A percentile compares a stretch with the other conserved stretches of the same genome.
These are phyloP conservation scores for Myrica gale DNA, from an alignment of 306 rosid genomes.

Conservation along the genomic window DNA sequence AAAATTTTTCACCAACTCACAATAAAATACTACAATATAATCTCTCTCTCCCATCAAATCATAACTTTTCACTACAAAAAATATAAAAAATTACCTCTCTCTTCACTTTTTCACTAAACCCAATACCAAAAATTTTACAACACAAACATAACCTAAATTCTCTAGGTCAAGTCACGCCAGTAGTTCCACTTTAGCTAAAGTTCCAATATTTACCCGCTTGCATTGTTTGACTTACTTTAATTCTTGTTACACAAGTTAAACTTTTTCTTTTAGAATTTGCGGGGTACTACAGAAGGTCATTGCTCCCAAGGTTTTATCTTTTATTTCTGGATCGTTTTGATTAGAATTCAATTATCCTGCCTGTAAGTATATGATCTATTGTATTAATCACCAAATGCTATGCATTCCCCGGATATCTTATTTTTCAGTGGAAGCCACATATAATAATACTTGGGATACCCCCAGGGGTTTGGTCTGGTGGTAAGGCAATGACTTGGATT, in stretches of 20 bases:
- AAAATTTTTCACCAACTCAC: no score
- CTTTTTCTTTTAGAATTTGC: not conserved
- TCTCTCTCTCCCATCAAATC: no score
- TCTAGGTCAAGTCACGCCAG: not conserved
- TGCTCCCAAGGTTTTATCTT: not conserved
- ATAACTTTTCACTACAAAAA: no score
- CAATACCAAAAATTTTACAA: no score
- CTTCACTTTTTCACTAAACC: no score
- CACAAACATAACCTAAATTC: no score
- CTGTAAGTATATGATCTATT: not conserved
- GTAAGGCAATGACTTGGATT: no score
- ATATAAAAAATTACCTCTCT: no score
- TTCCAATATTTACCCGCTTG: not conserved
- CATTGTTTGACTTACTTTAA: slow-evolving; percentile 4
- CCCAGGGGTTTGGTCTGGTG: no score
- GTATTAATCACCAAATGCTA: not conserved
- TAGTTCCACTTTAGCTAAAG: slow-evolving; percentile 9
- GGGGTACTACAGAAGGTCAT: not conserved
- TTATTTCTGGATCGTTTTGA: not conserved
- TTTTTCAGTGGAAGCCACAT: slow-evolving; percentile 6
- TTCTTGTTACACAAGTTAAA: slow-evolving; percentile 10
- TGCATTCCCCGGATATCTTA: not conserved
- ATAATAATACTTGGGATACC: slow-evolving; percentile 15
- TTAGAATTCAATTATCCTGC: not conserved
- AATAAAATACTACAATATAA: no score